Conservation (phyloP, 768 basidiomycete species). For the Collybia sordida region DNA sequence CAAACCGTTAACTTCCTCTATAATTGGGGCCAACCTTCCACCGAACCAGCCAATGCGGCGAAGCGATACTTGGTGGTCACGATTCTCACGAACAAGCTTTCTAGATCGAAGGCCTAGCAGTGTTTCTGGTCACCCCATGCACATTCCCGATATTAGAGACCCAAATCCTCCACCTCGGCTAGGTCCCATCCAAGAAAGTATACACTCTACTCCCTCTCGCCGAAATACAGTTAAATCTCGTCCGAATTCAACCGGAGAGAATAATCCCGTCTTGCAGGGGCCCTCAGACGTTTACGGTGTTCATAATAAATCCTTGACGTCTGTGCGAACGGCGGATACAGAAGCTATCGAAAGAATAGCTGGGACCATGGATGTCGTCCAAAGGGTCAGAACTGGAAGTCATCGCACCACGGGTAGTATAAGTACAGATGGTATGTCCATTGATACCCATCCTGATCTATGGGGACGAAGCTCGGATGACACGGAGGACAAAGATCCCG, state of each 20-base stretch:
- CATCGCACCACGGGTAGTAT: slow-evolving; percentile 24
- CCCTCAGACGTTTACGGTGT: slow-evolving; percentile 28
- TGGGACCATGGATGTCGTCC: slow-evolving; percentile 68
- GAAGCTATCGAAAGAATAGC: slow-evolving; percentile 67
- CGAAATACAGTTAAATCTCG: slow-evolving; percentile 13
- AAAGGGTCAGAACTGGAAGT: slow-evolving; percentile 38
- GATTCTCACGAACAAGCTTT: slow-evolving; percentile 65
- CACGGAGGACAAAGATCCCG: slow-evolving; percentile 13
- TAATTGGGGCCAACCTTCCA: slow-evolving; percentile 36
- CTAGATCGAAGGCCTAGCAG: slow-evolving; percentile 56
- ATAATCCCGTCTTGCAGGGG: slow-evolving; percentile 2
- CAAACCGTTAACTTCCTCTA: slow-evolving; percentile 33
- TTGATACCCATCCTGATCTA: slow-evolving; percentile 17
- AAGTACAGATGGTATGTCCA: slow-evolving; percentile 26
- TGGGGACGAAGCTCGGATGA: slow-evolving; percentile 4
- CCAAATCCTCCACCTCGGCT: slow-evolving; percentile 76
- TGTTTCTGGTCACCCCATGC: slow-evolving; percentile 26
- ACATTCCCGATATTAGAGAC: slow-evolving; percentile 64
- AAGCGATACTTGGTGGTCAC: slow-evolving; percentile 77
- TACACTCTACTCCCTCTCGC: slow-evolving; percentile 28
- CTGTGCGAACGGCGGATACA: slow-evolving; percentile 66
- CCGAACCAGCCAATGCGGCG: slow-evolving; percentile 53
- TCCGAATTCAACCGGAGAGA: slow-evolving; percentile 9
- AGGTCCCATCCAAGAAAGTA: slow-evolving; percentile 55
- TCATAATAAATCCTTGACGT: slow-evolving; percentile 52